These are phyloP conservation scores for Amanita jacksonii DNA, from an alignment of 768 basidiomycete genomes.

Conservation along the genomic window DNA sequence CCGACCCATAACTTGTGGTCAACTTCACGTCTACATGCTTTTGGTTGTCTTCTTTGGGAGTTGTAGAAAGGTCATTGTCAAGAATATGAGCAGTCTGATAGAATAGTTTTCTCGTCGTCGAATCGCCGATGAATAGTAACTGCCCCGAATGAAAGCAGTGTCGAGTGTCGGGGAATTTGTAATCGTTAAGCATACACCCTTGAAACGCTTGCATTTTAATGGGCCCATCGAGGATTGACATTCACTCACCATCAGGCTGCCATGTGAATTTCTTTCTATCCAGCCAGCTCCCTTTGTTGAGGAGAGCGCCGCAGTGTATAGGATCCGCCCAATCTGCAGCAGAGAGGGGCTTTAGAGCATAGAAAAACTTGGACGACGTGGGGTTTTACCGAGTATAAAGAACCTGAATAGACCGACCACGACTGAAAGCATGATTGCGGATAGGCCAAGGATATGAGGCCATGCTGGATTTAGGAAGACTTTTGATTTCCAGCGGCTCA, in stretches of 20 bases:
- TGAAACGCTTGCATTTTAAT: constrained; percentile 1
- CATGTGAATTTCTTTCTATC: constrained; percentile 59
- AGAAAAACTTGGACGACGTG: constrained; percentile 13
- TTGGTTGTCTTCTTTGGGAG: constrained; percentile 41
- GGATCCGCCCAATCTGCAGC: constrained; percentile 61
- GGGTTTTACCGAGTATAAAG: constrained; percentile 36
- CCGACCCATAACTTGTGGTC: constrained; percentile 32
- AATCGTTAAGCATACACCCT: constrained; percentile 78
- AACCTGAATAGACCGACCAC: constrained; percentile 34
- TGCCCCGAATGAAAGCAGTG: constrained; percentile 49
- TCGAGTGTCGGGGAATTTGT: constrained; percentile 43
- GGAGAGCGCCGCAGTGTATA: constrained; percentile 58
- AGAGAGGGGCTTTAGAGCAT: not conserved
- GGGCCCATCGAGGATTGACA: not conserved
- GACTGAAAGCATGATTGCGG: constrained; percentile 28
- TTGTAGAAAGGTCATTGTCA: constrained; percentile 45
- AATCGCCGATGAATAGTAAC: constrained; percentile 79
- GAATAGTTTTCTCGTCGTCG: constrained; percentile 70
- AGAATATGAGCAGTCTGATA: constrained; percentile 59
- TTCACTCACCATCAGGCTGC: constrained; percentile 85
- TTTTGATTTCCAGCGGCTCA: constrained; percentile 14
- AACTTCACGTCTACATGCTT: constrained; percentile 64
- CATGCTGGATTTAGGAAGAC: constrained; percentile 34
- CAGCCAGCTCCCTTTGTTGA: constrained; percentile 72
- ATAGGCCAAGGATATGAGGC: constrained; percentile 39